phyloP scores from a whole-genome alignment of 352 stramenopile species.

The Phytopythium chamaehyphon region DNA sequence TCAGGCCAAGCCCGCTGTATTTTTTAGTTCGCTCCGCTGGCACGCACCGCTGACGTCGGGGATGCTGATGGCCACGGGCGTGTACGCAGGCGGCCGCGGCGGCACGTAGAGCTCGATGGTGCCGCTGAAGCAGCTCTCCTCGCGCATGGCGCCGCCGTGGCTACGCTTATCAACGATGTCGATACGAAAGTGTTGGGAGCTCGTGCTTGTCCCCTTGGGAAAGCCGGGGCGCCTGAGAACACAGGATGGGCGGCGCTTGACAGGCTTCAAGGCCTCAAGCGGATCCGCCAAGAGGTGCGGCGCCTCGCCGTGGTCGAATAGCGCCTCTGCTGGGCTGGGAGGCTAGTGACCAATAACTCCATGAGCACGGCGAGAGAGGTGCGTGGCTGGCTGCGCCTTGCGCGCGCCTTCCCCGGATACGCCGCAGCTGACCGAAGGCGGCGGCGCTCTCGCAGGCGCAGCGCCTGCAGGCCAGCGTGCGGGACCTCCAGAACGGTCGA shows the following conservation, averaged over 20 bases:
- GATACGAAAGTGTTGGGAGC: too few relatives aligned
- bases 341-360: too few relatives aligned
- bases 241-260: too few relatives aligned
- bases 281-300: too few relatives aligned
- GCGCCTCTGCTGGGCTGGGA: too few relatives aligned
- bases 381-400: too few relatives aligned
- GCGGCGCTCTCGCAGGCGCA: conserved; percentile 21
- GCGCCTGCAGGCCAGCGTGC: conserved; percentile 29
- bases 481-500: conserved; percentile 32
- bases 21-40: neutral
- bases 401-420: conserved; percentile 7
- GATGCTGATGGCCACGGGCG: conserved; percentile 15
- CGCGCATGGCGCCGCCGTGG: conserved; percentile 10
- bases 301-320: conserved; percentile 3
- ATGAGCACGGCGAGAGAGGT: neutral
- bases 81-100: conserved; percentile 15
- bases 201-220: too few relatives aligned
- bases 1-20: neutral
- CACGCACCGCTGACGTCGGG: conserved; percentile 3
- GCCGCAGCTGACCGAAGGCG: conserved; percentile 11
- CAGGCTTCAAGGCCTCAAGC: too few relatives aligned
- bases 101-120: conserved; percentile 23
- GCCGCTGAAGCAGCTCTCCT: conserved; percentile 18
- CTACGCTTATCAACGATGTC: too few relatives aligned
- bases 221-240: too few relatives aligned